Conservation (phyloP, 2,329 filamentous ascomycete species). For the Colletotrichum cereale region DNA sequence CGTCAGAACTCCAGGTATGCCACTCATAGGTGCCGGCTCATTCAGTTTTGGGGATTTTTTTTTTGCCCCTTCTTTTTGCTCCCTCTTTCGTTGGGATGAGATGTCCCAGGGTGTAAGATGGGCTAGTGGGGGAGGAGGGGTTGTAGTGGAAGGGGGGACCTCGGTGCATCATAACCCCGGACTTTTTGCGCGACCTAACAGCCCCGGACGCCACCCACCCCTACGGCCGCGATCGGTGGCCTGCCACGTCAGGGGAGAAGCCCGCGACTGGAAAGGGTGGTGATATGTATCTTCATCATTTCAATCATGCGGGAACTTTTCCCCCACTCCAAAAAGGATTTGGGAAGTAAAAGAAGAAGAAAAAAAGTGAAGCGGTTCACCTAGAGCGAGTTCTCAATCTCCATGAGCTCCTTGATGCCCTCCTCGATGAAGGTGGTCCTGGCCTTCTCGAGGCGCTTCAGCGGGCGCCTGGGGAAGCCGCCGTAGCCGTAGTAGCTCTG, state of each 20-base stretch:
- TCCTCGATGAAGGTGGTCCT: conserved; percentile 65
- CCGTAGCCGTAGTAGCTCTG: conserved; percentile 87
- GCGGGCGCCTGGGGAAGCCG: conserved; percentile 78
- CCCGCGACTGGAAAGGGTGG: conserved; percentile 7
- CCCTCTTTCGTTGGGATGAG: neutral
- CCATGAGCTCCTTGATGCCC: conserved; percentile 73
- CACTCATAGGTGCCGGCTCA: neutral
- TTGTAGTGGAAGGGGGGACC: neutral
- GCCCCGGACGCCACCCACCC: conserved; percentile 16
- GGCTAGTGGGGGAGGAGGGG: neutral
- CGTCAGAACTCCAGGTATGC: neutral
- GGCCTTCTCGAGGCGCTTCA: conserved; percentile 74
- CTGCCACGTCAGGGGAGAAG: conserved; percentile 5
- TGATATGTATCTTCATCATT: neutral
- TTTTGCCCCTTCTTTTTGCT: neutral
- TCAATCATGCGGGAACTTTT: neutral
- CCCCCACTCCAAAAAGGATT: neutral
- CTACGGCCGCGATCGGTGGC: conserved; percentile 36
- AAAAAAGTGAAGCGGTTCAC: neutral
- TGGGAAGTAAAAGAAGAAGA: neutral
- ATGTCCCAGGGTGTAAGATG: conserved; percentile 1
- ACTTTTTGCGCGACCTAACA: conserved; percentile 23
- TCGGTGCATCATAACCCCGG: conserved; percentile 36
- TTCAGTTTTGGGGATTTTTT: neutral
- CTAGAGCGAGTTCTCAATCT: conserved; percentile 69